These are phyloP conservation scores for Arthroderma sp. DNA, from an alignment of 2,329 filamentous ascomycete species.

Conservation along the genomic window DNA sequence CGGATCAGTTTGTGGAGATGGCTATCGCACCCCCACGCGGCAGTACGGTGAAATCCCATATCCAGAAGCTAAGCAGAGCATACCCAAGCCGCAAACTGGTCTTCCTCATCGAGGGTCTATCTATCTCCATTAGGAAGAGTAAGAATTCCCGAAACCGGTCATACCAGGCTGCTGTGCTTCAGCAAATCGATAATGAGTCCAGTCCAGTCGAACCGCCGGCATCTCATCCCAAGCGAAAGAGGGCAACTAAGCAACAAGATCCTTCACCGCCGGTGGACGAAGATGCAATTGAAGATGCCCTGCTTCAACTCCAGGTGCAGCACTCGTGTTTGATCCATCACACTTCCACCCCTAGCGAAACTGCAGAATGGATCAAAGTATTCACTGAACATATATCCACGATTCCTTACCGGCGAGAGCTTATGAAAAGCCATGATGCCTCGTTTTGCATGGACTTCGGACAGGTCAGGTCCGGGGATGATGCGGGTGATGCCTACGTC, in stretches of 20 bases:
- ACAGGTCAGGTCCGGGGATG: constrained; percentile 60
- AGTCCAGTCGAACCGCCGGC: constrained; percentile 15
- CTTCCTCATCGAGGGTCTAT: constrained; percentile 61
- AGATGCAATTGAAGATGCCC: constrained; percentile 56
- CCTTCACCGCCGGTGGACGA: constrained; percentile 50
- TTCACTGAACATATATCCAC: constrained; percentile 72
- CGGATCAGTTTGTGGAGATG: constrained; percentile 54
- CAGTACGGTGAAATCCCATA: constrained; percentile 46
- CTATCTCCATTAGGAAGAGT: constrained; percentile 56
- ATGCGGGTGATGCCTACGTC: constrained; percentile 54
- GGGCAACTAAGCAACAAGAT: constrained; percentile 30
- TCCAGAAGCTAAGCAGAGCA: constrained; percentile 42
- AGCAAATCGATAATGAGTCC: constrained; percentile 23
- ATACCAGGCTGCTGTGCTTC: constrained; percentile 53
- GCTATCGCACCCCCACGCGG: constrained; percentile 26
- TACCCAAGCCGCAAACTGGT: constrained; percentile 47
- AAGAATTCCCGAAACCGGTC: constrained; percentile 54
- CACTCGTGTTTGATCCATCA: constrained; percentile 60
- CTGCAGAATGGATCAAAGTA: constrained; percentile 57
- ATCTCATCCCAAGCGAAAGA: constrained; percentile 22
- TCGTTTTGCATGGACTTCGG: constrained; percentile 70
- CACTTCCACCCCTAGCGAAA: constrained; percentile 48
- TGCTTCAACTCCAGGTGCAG: constrained; percentile 57
- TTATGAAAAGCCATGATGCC: constrained; percentile 37
- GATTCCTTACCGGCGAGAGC: constrained; percentile 52